These are phyloP conservation scores for Sanghuangporus sanghuang DNA, from an alignment of 1,284 basidiomycete genomes.

Conservation along the genomic window DNA sequence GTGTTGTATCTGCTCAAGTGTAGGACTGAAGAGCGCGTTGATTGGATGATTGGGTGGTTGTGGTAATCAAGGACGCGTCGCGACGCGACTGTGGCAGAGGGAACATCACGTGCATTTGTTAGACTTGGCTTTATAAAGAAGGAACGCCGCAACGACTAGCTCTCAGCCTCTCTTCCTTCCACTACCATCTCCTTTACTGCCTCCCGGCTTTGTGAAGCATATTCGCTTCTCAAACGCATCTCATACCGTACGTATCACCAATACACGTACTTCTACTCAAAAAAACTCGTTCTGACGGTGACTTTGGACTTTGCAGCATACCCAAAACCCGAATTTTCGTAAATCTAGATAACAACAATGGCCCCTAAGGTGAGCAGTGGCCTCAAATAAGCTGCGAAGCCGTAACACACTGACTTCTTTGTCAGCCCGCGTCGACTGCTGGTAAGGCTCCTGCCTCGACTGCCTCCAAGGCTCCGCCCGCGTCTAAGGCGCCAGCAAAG, in stretches of 20 bases:
- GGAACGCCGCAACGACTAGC: neutral
- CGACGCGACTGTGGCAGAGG: neutral
- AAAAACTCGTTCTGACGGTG: constrained; percentile 1
- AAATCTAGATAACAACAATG: constrained; percentile 10
- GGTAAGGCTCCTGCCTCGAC: constrained; percentile 51
- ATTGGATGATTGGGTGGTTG: neutral
- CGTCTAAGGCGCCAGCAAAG: constrained; percentile 50
- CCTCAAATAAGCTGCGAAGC: neutral
- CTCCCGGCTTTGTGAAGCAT: constrained; percentile 1
- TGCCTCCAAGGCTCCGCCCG: constrained; percentile 41
- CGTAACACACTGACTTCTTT: neutral
- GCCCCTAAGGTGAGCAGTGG: constrained; percentile 18
- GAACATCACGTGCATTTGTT: constrained; percentile 6
- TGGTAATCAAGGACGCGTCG: neutral
- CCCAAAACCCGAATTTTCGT: neutral
- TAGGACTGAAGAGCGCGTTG: neutral
- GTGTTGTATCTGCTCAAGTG: neutral
- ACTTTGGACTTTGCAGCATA: neutral
- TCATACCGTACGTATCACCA: neutral
- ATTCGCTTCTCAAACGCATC: constrained; percentile 3
- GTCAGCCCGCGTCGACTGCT: constrained; percentile 43
- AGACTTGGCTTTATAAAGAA: constrained; percentile 8
- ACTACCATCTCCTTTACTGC: constrained; percentile 1
- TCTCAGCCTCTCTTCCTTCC: constrained; percentile 8
- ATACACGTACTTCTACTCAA: neutral